Base-by-base conservation (phyloP, 345 rosid species). In the Brassica juncea region DNA sequence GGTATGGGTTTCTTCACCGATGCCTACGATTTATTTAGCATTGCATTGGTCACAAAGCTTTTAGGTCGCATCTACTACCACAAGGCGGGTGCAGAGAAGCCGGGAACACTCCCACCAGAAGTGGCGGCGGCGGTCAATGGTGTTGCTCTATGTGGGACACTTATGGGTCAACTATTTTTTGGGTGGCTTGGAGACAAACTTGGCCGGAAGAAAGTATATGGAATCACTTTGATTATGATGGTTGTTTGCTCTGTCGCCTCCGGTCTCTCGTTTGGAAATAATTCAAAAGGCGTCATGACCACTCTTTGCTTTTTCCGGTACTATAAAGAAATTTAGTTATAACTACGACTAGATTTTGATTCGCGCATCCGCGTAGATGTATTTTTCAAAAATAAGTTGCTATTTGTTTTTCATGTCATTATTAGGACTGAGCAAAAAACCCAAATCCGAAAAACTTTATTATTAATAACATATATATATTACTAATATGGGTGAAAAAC, bases 151-250 rank as follows among this genome's bases (percentile, higher is more conserved):
- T 54, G 59, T 54, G 59, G 59, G 59, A 54, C 59, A 54, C 59
- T 54, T 54, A 54, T 54, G 59, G 59, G 59, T 54, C 59, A 54
- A 54, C 59, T 54, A 16, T 15, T 54, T 54, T 54, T 54, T 54
- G 59, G 59, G 25, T 54, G 59, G 59, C 59, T 54, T 54, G 59
- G 59, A 54, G 59, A 54, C 59, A 54, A 54, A 54, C 59, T 54
- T 6, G 59, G 59, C 59, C 5, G 59, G 59, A 54, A 54, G 6
- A 54, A 16, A 54, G 59, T 54, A 7, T 54, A 54, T 54, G 59
- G 59, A 6, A 54, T 54, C 59, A 54, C 59, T 54, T 6, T 54
- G 59, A 54, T 54, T 16, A 54, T 54, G 59, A 54, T 54, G 59
- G 59, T 54, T 16, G 3, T 54, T 16, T 54, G 59, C 59, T 54